These are phyloP conservation scores for Nephelium lappaceum DNA, from an alignment of 345 rosid genomes.

Conservation along the genomic window DNA sequence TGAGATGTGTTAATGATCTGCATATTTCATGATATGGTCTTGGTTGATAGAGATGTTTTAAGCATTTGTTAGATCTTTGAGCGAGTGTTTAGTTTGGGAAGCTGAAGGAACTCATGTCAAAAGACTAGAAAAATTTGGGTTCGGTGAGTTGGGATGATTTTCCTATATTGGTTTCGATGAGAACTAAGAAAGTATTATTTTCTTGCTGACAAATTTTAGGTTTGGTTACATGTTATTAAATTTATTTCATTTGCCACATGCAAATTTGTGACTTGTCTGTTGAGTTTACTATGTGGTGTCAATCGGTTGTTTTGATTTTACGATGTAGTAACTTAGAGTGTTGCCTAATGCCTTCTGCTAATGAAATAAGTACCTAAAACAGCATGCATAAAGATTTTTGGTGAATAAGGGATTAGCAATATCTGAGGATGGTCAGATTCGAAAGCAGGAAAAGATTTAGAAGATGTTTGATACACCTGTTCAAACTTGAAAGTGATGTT, in stretches of 20 bases:
- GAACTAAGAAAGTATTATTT: background rate
- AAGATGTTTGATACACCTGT: background rate
- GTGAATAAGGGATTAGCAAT: background rate
- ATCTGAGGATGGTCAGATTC: background rate
- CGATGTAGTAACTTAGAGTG: background rate
- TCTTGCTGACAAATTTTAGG: background rate
- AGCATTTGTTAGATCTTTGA: background rate
- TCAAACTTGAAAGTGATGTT: background rate
- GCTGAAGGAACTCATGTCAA: background rate
- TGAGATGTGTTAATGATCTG: too few relatives aligned
- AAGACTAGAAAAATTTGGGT: background rate
- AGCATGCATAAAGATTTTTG: background rate
- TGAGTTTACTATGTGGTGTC: background rate
- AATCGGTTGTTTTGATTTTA: background rate
- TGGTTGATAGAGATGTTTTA: background rate
- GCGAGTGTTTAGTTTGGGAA: background rate
- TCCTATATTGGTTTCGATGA: background rate
- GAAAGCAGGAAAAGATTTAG: background rate
- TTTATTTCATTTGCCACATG: background rate
- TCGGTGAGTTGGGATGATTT: background rate
- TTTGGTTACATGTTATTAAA: background rate
- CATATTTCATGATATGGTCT: too few relatives aligned
- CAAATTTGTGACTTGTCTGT: background rate
- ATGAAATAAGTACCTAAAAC: background rate
- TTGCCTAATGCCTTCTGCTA: background rate